phyloP scores from a whole-genome alignment of 495 filamentous ascomycete genomes.

The Penicillium alfredii region DNA sequence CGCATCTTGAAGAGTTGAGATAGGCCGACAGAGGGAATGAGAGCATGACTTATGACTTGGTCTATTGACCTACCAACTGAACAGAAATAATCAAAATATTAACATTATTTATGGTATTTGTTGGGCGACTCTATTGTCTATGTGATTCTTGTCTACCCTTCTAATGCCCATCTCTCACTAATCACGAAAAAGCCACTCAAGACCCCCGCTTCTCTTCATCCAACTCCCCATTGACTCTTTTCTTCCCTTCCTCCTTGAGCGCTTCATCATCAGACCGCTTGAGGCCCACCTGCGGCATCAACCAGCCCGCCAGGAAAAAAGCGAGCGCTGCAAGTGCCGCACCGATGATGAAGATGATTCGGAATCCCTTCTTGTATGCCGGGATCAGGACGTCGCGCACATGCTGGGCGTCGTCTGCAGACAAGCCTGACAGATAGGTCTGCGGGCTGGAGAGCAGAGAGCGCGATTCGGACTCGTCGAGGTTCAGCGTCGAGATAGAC shows the following conservation, averaged over 20 bases:
- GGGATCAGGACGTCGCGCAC: conserved; percentile 36
- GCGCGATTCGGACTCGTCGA: conserved; percentile 19
- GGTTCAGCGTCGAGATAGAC: conserved; percentile 28
- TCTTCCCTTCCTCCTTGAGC: conserved; percentile 42
- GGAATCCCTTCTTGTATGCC: conserved; percentile 45
- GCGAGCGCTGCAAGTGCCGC: conserved; percentile 42
- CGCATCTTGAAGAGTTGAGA: no score
- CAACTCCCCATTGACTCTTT: conserved; percentile 14
- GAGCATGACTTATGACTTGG: no score
- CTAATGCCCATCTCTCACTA: no score
- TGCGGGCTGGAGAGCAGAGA: conserved; percentile 30
- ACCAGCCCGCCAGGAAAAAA: conserved; percentile 35
- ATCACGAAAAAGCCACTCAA: background rate
- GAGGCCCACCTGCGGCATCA: conserved; percentile 45
- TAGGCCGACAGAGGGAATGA: no score
- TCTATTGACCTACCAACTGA: no score
- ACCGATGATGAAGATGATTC: conserved; percentile 45
- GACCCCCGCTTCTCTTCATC: conserved; percentile 10
- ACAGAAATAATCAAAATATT: no score
- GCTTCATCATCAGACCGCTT: conserved; percentile 40
- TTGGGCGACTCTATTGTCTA: no score
- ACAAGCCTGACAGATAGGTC: conserved; percentile 25
- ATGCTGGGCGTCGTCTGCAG: conserved; percentile 26
- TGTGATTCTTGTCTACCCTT: no score
- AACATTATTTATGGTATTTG: no score